Conservation (phyloP, 495 filamentous ascomycete species). For the Thermochaetoides thermophila region DNA sequence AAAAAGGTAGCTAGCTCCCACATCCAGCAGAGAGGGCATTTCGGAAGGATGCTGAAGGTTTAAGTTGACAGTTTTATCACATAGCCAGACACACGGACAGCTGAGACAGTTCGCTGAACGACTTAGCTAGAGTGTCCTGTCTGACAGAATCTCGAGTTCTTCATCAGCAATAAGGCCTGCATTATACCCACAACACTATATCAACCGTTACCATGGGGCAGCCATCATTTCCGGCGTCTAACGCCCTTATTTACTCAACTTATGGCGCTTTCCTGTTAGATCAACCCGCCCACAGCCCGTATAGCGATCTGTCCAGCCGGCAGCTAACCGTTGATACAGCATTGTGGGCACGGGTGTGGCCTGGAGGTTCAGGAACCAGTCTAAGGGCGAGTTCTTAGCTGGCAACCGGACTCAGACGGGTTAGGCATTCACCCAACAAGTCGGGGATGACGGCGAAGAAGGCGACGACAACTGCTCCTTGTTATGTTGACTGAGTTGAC, state of each 20-base stretch:
- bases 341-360: slow-evolving; percentile 49
- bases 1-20: too few relatives aligned
- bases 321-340: slow-evolving; percentile 22
- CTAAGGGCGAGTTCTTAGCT: slow-evolving; percentile 52
- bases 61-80: too few relatives aligned
- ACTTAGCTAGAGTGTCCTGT: too few relatives aligned
- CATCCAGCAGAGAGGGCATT: too few relatives aligned
- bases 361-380: slow-evolving; percentile 52
- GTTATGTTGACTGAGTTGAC: too few relatives aligned
- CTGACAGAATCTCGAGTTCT: too few relatives aligned
- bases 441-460: slow-evolving; percentile 3
- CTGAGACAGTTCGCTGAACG: too few relatives aligned
- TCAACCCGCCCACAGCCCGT: not conserved
- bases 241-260: slow-evolving; percentile 61
- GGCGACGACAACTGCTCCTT: too few relatives aligned
- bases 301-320: not conserved
- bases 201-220: slow-evolving; percentile 39
- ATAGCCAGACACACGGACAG: too few relatives aligned
- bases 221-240: slow-evolving; percentile 53
- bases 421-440: slow-evolving; percentile 28
- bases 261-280: slow-evolving; percentile 58
- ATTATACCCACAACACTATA: not conserved
- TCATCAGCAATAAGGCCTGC: too few relatives aligned
- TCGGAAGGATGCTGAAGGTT: too few relatives aligned
- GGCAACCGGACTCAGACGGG: slow-evolving; percentile 64